Conservation (phyloP, 129 eudicot species). For the Lactuca sativa region DNA sequence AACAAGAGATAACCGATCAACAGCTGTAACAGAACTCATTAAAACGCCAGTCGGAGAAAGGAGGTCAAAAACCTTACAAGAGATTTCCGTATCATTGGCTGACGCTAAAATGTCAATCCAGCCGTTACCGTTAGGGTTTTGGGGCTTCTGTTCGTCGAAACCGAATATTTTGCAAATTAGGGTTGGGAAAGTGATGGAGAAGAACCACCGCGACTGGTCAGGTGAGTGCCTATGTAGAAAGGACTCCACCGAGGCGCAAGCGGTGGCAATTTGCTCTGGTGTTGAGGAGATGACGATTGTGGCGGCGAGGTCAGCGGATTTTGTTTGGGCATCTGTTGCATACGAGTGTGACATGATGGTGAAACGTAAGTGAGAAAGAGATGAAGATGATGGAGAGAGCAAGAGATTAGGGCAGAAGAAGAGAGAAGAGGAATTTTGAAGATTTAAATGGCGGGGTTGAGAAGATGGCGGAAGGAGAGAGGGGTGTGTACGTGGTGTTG, state of each 20-base stretch:
- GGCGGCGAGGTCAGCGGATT: conserved; percentile 68
- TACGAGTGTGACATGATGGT: conserved; percentile 62
- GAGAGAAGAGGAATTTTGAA: conserved; percentile 34
- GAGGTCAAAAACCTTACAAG: conserved; percentile 45
- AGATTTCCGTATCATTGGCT: conserved; percentile 41
- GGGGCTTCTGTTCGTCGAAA: conserved; percentile 55
- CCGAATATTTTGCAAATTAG: conserved; percentile 79
- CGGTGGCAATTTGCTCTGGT: conserved; percentile 63
- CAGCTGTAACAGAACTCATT: conserved; percentile 58
- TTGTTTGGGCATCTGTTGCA: conserved; percentile 68
- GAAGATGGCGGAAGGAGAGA: conserved; percentile 32
- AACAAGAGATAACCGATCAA: conserved; percentile 80
- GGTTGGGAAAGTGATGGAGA: conserved; percentile 85
- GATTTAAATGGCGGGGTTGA: conserved; percentile 49
- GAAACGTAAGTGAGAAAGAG: conserved; percentile 7
- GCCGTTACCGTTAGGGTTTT: conserved; percentile 39
- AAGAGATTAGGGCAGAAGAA: conserved; percentile 31
- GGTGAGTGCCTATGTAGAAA: conserved; percentile 63
- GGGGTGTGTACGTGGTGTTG: conserved; percentile 38
- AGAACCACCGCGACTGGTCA: conserved; percentile 83
- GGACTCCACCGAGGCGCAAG: conserved; percentile 56
- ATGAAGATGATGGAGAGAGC: conserved; percentile 7
- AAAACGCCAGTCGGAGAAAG: conserved; percentile 73
- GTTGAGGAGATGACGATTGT: conserved; percentile 56
- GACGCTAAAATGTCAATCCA: conserved; percentile 65